Evolutionary conservation across 441 rosid species (phyloP), one percentile per base, ranked within the genome.

Genomic region (Pelargonium cotyledonis): DNA sequence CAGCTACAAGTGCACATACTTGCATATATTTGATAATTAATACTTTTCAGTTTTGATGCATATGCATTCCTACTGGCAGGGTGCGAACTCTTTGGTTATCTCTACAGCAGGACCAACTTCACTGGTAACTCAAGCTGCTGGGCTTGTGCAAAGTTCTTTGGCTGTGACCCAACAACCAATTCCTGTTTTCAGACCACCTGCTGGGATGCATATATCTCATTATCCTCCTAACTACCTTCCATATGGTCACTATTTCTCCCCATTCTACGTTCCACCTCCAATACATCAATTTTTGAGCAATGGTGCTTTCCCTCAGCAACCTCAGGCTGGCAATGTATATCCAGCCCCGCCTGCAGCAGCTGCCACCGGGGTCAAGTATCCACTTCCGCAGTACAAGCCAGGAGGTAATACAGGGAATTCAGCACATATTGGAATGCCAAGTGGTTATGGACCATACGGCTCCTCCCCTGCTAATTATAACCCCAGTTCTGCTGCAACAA

Each of bases 161-260:
- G 73, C 97, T 71, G 82, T 78, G 72, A 82, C 89, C 65, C 98
- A 94, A 77, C 97, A 89, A 75, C 91, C 91, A 76, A 82, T 88
- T 41, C 90, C 93, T 44, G 88, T 88, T 26, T 88, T 86, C 76
- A 88, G 96, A 9, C 86, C 97, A 14, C 91, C 97, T 26, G 71
- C 94, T 38, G 94, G 94, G 72, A 77, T 93, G 82, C 98, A 91
- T 60, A 70, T 89, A 72, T 77, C 98, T 31, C 98, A 85, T 79
- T 94, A 81, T 79, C 92, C 95, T 63, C 93, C 95, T 72, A 93
- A 89, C 66, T 94, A 83, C 80, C 74, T 93, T 71, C 91, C 92
- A 43, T 93, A 89, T 75, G 89, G 91, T 69, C 95, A 70, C 78
- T 91, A 85, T 81, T 83, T 81, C 84, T 76, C 95, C 75, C 96